Evolutionary conservation across 2,329 filamentous ascomycete species (phyloP).

Genomic region (Geosmithia flava): DNA sequence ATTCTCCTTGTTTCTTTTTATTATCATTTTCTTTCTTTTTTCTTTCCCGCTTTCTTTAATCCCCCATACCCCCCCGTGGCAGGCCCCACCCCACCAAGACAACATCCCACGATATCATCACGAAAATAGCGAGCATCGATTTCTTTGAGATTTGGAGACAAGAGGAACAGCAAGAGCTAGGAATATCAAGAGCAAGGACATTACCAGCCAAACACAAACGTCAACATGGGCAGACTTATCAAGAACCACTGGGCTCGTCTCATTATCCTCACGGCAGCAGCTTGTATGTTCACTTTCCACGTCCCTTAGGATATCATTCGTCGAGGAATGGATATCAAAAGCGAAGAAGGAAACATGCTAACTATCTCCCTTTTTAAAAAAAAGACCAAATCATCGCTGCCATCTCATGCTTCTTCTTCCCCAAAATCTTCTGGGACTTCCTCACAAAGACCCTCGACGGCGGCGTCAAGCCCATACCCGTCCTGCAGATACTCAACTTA

Average conservation of each 20-base stretch:
- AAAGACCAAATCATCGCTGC: slow-evolving; percentile 77
- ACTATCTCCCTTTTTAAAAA: slow-evolving; percentile 23
- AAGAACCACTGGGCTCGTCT: slow-evolving; percentile 99
- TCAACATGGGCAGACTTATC: slow-evolving; percentile 86
- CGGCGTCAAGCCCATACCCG: slow-evolving; percentile 76
- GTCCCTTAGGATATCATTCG: not conserved
- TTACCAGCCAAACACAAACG: not conserved
- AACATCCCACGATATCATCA: not conserved
- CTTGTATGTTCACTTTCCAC: slow-evolving; percentile 39
- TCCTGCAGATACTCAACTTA: slow-evolving; percentile 83
- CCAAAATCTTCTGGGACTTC: slow-evolving; percentile 98
- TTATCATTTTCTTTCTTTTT: not conserved
- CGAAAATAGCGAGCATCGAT: not conserved
- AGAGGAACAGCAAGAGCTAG: not conserved
- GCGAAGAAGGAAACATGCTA: slow-evolving; percentile 7
- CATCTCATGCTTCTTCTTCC: slow-evolving; percentile 90
- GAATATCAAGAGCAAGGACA: not conserved
- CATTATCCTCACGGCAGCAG: slow-evolving; percentile 75
- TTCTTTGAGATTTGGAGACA: not conserved
- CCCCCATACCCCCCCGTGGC: too few relatives aligned
- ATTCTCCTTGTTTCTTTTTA: not conserved
- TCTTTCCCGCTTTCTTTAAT: not conserved
- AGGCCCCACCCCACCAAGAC: not conserved
- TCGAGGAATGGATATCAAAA: not conserved
- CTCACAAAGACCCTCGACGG: slow-evolving; percentile 79